These are phyloP conservation scores for Austroboletus eburneus DNA, from an alignment of 768 basidiomycete genomes.

Conservation along the genomic window DNA sequence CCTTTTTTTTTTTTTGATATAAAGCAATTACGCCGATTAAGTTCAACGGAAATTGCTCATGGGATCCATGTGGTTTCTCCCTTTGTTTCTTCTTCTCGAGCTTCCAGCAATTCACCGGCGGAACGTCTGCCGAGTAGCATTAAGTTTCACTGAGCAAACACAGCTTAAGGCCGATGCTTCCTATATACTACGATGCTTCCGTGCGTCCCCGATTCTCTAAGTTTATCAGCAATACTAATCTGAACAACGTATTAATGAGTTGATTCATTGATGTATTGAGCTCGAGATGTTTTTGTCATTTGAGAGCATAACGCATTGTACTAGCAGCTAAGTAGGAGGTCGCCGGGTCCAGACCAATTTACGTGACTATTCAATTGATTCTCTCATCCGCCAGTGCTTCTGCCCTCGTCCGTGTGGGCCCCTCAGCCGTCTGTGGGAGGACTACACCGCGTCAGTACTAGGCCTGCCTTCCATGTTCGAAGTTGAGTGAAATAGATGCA, in stretches of 20 bases:
- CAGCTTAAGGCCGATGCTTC: neutral
- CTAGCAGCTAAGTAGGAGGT: too few species aligned
- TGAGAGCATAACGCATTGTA: too few species aligned
- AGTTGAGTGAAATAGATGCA: neutral
- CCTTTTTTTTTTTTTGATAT: constrained; percentile 2
- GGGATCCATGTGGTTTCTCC: constrained; percentile 9
- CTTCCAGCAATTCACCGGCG: neutral
- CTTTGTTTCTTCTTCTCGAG: neutral
- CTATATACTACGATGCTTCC: neutral
- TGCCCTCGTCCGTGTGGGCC: neutral
- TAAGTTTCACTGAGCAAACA: neutral
- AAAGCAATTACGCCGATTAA: constrained; percentile 19
- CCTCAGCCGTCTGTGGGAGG: too few species aligned
- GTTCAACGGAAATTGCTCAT: constrained; percentile 24
- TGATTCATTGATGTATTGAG: too few species aligned
- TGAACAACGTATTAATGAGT: too few species aligned
- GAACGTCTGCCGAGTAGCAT: neutral
- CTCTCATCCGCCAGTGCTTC: neutral
- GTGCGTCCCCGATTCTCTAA: too few species aligned
- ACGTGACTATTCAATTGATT: neutral
- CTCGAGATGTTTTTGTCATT: too few species aligned
- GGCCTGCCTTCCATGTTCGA: neutral
- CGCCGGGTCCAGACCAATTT: neutral
- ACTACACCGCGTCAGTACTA: neutral
- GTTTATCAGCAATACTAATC: too few species aligned